Conservation (phyloP, 2,329 filamentous ascomycete genomes). For the Aspergillus novoparasiticus region DNA sequence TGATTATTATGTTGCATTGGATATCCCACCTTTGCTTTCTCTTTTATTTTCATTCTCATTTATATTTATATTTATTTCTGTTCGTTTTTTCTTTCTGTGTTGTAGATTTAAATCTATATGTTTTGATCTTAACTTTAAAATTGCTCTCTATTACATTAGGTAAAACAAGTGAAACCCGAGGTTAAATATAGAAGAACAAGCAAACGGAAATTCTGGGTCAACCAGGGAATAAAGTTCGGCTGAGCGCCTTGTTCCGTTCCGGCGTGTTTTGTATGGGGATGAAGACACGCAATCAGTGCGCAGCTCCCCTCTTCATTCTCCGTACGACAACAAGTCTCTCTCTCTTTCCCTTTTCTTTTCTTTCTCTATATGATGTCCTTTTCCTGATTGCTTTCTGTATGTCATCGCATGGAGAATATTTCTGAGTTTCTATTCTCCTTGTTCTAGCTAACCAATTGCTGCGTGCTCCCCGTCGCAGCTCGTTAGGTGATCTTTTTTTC, state of each 20-base stretch:
- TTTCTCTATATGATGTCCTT: constrained; percentile 18
- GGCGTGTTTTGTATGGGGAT: constrained; percentile 13
- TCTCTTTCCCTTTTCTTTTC: constrained; percentile 16
- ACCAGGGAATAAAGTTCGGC: constrained; percentile 12
- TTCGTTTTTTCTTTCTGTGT: background rate
- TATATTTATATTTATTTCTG: background rate
- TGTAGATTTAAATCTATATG: background rate
- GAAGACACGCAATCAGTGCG: constrained; percentile 26
- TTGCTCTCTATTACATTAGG: background rate
- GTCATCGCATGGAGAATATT: constrained; percentile 12
- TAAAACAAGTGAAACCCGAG: background rate
- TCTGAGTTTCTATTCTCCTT: background rate
- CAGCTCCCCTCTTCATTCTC: background rate
- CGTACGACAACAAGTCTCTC: constrained; percentile 6
- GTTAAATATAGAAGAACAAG: background rate
- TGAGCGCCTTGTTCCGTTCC: constrained; percentile 27
- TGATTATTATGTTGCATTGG: constrained; percentile 10
- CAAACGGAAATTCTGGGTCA: background rate
- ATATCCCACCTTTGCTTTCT: background rate
- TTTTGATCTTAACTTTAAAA: constrained; percentile 3
- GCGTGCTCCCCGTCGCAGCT: constrained; percentile 9
- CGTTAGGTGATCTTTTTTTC: constrained; percentile 15
- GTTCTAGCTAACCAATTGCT: constrained; percentile 12
- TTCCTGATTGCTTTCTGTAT: constrained; percentile 18
- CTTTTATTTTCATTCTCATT: background rate